A percentile compares a stretch with the other conserved stretches of the same genome.
These are phyloP conservation scores for Coelastrella sp. DNA, from an alignment of 139 green algal genomes.

Conservation along the genomic window DNA sequence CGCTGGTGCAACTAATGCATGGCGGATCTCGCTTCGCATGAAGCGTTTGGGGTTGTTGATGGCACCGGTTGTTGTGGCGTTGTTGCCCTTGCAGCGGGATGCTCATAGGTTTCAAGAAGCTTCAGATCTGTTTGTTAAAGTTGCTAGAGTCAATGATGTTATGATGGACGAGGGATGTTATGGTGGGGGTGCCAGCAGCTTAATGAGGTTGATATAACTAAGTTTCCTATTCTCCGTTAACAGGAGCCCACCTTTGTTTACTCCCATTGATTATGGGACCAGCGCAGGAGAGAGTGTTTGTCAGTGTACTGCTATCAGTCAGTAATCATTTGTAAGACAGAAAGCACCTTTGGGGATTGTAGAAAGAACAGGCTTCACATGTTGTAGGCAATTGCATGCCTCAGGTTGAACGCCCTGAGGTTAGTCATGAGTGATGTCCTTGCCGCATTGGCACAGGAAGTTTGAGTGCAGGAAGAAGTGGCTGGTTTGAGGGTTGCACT, in stretches of 20 bases:
- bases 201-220: neutral
- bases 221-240: neutral
- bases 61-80: conserved; percentile 1
- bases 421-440: too few species aligned
- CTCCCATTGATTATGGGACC: too few species aligned
- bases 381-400: too few species aligned
- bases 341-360: too few species aligned
- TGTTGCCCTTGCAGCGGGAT: conserved; percentile 35
- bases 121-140: neutral
- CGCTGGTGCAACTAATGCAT: neutral
- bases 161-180: neutral
- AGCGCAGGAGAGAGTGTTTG: too few species aligned
- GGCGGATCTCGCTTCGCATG: neutral
- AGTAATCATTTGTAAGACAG: too few species aligned
- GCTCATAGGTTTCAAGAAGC: neutral
- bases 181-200: neutral
- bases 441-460: too few species aligned
- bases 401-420: too few species aligned
- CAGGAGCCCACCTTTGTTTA: neutral
- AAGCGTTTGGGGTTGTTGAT: conserved; percentile 6
- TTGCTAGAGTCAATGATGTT: neutral
- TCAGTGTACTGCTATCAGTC: too few species aligned
- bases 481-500: too few species aligned
- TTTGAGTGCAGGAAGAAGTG: too few species aligned
- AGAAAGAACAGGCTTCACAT: too few species aligned